Conservation (phyloP, 1,284 basidiomycete species). For the Melampsora larici-populina region DNA sequence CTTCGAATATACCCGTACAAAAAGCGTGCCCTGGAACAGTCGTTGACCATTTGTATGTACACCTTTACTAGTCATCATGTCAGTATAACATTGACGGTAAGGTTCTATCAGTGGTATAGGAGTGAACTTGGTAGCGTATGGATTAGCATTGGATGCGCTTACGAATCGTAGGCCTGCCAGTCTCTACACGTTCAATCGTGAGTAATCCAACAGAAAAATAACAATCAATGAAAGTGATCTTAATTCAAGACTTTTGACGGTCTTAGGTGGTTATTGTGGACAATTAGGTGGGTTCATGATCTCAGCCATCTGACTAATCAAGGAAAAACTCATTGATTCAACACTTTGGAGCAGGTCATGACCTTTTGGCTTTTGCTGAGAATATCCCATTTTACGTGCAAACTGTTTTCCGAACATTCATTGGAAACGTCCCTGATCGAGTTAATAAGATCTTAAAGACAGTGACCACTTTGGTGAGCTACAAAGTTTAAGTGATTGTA, state of each 20-base stretch:
- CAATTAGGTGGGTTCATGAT: no score
- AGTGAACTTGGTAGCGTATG: constrained; percentile 15
- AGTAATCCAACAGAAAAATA: not conserved
- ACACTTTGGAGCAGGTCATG: constrained; percentile 3
- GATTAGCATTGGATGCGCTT: constrained; percentile 26
- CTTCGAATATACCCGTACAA: constrained; percentile 21
- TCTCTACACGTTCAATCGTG: constrained; percentile 16
- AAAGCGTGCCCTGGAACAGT: not conserved
- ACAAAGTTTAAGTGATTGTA: not conserved
- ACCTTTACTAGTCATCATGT: not conserved
- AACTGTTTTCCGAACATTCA: no score
- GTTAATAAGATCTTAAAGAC: not conserved
- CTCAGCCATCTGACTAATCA: no score
- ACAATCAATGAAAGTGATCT: not conserved
- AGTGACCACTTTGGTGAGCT: not conserved
- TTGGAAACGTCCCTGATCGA: not conserved
- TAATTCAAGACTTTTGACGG: not conserved
- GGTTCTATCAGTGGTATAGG: not conserved
- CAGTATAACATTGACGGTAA: no score
- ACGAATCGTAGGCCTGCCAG: constrained; percentile 7
- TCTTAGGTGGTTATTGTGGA: constrained; percentile 10
- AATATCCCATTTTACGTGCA: not conserved
- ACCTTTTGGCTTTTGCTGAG: not conserved
- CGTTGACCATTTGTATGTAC: constrained; percentile 23
- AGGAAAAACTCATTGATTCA: no score